Evolutionary conservation across 2,329 filamentous ascomycete species (phyloP).

Genomic region (Colletotrichum tofieldiae): DNA sequence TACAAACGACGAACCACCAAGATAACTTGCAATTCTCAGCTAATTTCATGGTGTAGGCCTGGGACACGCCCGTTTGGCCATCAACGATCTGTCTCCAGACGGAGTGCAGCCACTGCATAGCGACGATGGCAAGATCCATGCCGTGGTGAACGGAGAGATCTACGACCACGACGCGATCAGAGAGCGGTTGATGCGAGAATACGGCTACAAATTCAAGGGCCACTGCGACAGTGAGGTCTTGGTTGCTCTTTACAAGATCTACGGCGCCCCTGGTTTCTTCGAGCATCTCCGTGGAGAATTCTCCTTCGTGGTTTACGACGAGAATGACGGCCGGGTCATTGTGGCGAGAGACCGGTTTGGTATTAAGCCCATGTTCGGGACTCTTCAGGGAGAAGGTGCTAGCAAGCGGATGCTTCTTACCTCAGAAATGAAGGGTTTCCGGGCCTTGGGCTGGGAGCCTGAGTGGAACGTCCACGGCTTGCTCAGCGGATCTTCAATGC

Average conservation of each 20-base stretch:
- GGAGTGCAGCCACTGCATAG: constrained; percentile 64
- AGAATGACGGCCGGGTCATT: constrained; percentile 58
- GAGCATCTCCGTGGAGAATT: constrained; percentile 69
- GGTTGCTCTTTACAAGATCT: constrained; percentile 65
- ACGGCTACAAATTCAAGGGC: constrained; percentile 61
- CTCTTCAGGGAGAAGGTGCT: constrained; percentile 48
- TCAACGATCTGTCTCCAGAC: constrained; percentile 65
- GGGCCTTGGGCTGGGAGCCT: constrained; percentile 65
- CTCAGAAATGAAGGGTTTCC: constrained; percentile 69
- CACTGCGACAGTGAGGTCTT: constrained; percentile 67
- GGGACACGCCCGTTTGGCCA: constrained; percentile 66
- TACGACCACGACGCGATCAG: constrained; percentile 67
- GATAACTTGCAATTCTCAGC: neutral
- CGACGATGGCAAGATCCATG: constrained; percentile 59
- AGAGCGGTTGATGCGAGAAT: constrained; percentile 50
- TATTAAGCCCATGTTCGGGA: constrained; percentile 72
- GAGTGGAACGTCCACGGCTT: constrained; percentile 68
- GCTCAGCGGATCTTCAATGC: constrained; percentile 59
- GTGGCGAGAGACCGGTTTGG: constrained; percentile 69
- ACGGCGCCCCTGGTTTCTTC: constrained; percentile 57
- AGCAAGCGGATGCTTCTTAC: constrained; percentile 62
- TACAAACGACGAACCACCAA: constrained; percentile 21
- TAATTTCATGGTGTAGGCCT: constrained; percentile 49
- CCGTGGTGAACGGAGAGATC: constrained; percentile 74
- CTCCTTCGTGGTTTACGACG: constrained; percentile 66